Conservation (phyloP, 2,329 filamentous ascomycete species). For the Magnaporthales sp. region DNA sequence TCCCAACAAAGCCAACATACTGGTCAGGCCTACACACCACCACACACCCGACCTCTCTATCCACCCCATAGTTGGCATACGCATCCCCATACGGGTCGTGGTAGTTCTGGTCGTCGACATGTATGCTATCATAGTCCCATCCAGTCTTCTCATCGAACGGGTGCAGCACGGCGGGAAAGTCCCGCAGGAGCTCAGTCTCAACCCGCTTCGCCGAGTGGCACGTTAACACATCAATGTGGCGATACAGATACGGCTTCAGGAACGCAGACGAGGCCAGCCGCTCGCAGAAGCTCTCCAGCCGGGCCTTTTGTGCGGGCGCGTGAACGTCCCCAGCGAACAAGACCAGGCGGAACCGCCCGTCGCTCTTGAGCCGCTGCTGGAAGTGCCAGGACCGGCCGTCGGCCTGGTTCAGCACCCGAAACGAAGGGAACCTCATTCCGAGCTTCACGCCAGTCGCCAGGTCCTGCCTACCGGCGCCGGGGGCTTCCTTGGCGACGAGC, state of each 20-base stretch:
- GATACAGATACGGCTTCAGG: constrained; percentile 20
- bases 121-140: constrained; percentile 49
- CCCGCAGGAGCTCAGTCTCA: constrained; percentile 36
- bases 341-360: constrained; percentile 50
- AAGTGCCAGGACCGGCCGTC: constrained; percentile 48
- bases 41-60: constrained; percentile 43
- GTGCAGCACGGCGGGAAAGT: constrained; percentile 40
- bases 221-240: constrained; percentile 50
- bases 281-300: constrained; percentile 38
- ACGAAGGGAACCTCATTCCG: constrained; percentile 50
- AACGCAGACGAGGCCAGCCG: constrained; percentile 29
- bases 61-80: constrained; percentile 51
- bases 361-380: constrained; percentile 44
- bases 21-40: constrained; percentile 59
- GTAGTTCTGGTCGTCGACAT: constrained; percentile 43
- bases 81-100: constrained; percentile 41
- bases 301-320: constrained; percentile 28
- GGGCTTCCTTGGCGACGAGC: constrained; percentile 3
- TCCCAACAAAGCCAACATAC: constrained; percentile 40
- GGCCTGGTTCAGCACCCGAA: constrained; percentile 51
- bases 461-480: constrained; percentile 22
- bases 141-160: constrained; percentile 36
- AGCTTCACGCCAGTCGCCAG: constrained; percentile 35
- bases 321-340: constrained; percentile 54
- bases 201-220: constrained; percentile 45